Base-by-base conservation (phyloP, 768 basidiomycete species). In the Tylopilus intermedius region DNA sequence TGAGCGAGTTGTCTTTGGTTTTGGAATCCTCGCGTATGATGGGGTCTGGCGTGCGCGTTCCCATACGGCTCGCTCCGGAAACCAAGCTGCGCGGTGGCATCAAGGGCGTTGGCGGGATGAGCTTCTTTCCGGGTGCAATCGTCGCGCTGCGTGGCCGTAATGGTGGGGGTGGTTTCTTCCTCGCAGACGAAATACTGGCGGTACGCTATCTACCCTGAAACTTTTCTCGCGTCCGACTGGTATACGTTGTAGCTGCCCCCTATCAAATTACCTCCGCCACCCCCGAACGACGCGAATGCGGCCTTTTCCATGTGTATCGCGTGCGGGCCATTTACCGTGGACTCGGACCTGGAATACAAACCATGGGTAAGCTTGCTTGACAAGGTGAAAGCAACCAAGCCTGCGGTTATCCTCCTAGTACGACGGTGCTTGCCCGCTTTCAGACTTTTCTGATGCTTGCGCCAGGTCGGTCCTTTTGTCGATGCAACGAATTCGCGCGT, bases 391-490 rank as follows among this genome's bases (percentile, higher is more conserved):
- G 63, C 69, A 8, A 76, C 74, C 24, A 86, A 84, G 59, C 95
- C 95, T 1, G 76, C 84, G 15, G 86, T 88, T 0, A 64, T 94
- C 10, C 72, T 98, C 15, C 74, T 99, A 50, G 95, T 95, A 64
- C 32, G 75, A 59, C 1, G 10, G 11, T 8, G 6, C 18, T 42
- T 10, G 38, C 51, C 40, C 15, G 45, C 32, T 24, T 32, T 49
- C 15, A 49, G 47, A 22, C 7, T 2, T 41, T 40, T 38, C 32
- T 52, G 6, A 50, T 15, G 24, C 48, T 45, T 39, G 13, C 8
- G 37, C 30, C 56, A 99, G 95, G 71, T 91, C 29, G 96, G 96
- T 0, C 96, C 96, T 2, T 99, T 98, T 65, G 72, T 98, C 40
- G 93, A 97, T 58, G 70, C 80, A 0, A 67, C 76, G 15, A 91